These are phyloP conservation scores for Chlamydomonas sp. DNA, from an alignment of 139 green algal genomes.

Conservation along the genomic window DNA sequence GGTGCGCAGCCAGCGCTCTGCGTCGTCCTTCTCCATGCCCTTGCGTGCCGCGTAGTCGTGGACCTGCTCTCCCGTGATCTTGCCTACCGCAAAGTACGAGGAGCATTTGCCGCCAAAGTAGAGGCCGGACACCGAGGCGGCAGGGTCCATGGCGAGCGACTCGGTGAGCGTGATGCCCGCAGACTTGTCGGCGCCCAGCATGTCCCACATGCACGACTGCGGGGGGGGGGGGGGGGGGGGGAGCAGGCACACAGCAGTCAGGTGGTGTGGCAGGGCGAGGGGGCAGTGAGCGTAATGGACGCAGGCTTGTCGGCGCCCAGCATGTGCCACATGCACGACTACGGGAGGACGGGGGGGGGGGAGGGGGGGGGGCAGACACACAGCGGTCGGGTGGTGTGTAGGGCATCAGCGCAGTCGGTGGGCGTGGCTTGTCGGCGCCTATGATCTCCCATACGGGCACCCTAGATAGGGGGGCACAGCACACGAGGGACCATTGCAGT, in stretches of 20 bases:
- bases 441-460: conserved; percentile 95
- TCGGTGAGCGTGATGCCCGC: conserved; percentile 85
- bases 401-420: no score
- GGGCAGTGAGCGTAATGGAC: conserved; percentile 85
- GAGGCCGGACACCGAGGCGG: conserved; percentile 86
- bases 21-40: conserved; percentile 70
- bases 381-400: no score
- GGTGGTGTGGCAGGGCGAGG: no score
- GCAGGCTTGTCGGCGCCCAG: conserved; percentile 58
- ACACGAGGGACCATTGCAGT: no score
- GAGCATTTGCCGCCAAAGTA: conserved; percentile 80
- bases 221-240: no score
- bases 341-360: no score
- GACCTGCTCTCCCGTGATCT: conserved; percentile 92
- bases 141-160: conserved; percentile 88
- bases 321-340: conserved; percentile 89
- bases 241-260: no score
- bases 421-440: conserved; percentile 46
- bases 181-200: conserved; percentile 65
- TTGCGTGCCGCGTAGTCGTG: conserved; percentile 86
- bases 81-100: conserved; percentile 97
- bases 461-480: no score
- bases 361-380: no score
- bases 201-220: conserved; percentile 89
- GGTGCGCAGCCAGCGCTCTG: conserved; percentile 79